phyloP scores from a whole-genome alignment of 352 stramenopile species.

The Globisporangium heterothallicum region DNA sequence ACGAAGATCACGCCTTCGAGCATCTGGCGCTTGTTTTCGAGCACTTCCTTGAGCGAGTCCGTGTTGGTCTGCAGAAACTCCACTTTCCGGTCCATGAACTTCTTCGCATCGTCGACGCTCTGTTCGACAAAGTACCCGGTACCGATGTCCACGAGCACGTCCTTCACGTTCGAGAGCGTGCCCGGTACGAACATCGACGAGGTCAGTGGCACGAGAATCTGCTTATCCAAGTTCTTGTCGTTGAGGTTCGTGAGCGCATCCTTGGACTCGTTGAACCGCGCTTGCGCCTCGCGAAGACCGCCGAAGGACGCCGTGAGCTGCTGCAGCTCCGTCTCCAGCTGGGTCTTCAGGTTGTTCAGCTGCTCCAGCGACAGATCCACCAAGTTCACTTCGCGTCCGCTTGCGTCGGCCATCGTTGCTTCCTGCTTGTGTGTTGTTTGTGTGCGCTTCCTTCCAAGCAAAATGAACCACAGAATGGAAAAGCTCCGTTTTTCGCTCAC shows the following conservation, averaged over 20 bases:
- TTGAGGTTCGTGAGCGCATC: slow-evolving; percentile 58
- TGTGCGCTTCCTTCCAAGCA: background rate
- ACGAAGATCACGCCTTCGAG: slow-evolving; percentile 74
- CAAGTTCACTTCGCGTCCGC: slow-evolving; percentile 56
- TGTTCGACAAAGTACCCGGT: slow-evolving; percentile 95
- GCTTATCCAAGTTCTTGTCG: slow-evolving; percentile 52
- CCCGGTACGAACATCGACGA: slow-evolving; percentile 93
- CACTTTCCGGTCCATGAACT: slow-evolving; percentile 91
- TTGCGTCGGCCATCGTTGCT: slow-evolving; percentile 33
- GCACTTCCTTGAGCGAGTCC: slow-evolving; percentile 89
- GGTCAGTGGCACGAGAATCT: slow-evolving; percentile 94
- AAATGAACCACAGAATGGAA: slow-evolving; percentile 4
- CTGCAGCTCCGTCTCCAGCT: slow-evolving; percentile 83
- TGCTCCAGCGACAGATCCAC: slow-evolving; percentile 91
- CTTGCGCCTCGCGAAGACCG: slow-evolving; percentile 65
- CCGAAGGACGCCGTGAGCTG: slow-evolving; percentile 67
- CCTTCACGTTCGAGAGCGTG: slow-evolving; percentile 78
- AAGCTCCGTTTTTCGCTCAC: too few species aligned
- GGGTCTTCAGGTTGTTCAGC: slow-evolving; percentile 88
- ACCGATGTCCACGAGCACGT: slow-evolving; percentile 92
- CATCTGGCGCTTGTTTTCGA: slow-evolving; percentile 78
- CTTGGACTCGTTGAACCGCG: slow-evolving; percentile 79
- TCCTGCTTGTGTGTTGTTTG: slow-evolving; percentile 6
- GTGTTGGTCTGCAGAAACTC: slow-evolving; percentile 91
- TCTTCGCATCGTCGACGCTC: slow-evolving; percentile 78